Base-by-base conservation (phyloP, 1,284 basidiomycete genomes). In the Takashimella tepidaria region DNA sequence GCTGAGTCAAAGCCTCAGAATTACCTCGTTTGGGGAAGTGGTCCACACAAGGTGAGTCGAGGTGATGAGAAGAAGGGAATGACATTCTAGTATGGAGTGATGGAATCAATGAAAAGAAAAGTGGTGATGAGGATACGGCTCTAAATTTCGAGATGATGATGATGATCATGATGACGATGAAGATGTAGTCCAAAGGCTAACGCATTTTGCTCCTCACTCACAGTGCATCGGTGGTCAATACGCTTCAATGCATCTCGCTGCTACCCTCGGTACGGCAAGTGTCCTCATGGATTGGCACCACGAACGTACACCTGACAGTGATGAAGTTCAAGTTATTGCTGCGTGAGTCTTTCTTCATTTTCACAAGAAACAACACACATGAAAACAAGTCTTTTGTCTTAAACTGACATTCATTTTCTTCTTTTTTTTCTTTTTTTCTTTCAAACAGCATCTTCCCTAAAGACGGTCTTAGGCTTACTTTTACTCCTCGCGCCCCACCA, bases 21-120 rank as follows among this genome's bases (percentile, higher is more conserved):
- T 79, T 98, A 91, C 74, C 84, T 98, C 60, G 91, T 98, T 24
- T 98, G 93, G 74, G 95, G 95, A 53, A 85, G 83, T 60, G 95
- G 95, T 8, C 91, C 93, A 49, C 92, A 95, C 77, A 85, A 84
- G 67, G 71, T 73, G 51, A 54, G 63, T 21, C 6, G 24, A 31
- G 25, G n/a, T 21, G 47, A 31, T 3, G 56, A 51, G 51, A 24
- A 26, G n/a, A 47, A 48, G 31, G 10, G 31, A 37, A 37, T 37
- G 8, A 8, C 10, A 37, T 37, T 37, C 31, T 37, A n/a, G n/a
- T n/a, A n/a, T n/a, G n/a, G n/a, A n/a, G n/a, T n/a, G n/a, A n/a
- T n/a, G n/a, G n/a, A n/a, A n/a, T n/a, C n/a, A n/a, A n/a, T n/a
- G n/a, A n/a, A n/a, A n/a, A n/a, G n/a, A n/a, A n/a, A n/a, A n/a